Percentiles rank a stretch among this genome's conserved stretches.
These are phyloP conservation scores for Coniferiporia sulphurascens DNA, from an alignment of 1,284 basidiomycete species.

Conservation along the genomic window DNA sequence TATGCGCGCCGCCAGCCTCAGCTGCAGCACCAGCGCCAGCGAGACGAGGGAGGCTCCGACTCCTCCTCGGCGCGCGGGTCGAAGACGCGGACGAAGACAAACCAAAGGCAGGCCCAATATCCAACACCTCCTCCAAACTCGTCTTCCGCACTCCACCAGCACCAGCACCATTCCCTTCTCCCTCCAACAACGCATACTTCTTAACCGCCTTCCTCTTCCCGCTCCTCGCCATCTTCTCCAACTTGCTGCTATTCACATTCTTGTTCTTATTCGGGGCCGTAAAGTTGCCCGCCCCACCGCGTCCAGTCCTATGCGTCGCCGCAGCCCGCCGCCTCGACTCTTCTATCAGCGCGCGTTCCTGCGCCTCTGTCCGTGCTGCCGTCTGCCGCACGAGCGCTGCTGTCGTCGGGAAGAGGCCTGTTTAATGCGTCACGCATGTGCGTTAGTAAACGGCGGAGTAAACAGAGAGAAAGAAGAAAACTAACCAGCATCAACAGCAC, in stretches of 20 bases:
- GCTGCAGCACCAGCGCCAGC: not conserved
- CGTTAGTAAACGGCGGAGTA: not conserved
- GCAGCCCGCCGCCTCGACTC: slow-evolving; percentile 1
- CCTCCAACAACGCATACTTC: not conserved
- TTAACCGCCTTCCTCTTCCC: not conserved
- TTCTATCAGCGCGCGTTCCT: slow-evolving; percentile 10
- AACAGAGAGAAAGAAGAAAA: not conserved
- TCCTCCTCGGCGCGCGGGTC: not conserved
- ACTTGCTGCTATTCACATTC: not conserved
- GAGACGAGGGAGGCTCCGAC: not conserved
- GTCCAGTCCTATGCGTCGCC: not conserved
- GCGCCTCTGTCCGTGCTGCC: slow-evolving; percentile 1
- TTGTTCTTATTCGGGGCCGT: not conserved
- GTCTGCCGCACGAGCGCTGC: slow-evolving; percentile 5
- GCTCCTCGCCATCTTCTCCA: not conserved
- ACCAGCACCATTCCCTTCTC: not conserved
- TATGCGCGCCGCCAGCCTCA: not conserved
- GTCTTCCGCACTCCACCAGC: no score
- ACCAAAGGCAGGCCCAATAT: not conserved
- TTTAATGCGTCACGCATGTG: not conserved
- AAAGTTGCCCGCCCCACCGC: slow-evolving; percentile 12
- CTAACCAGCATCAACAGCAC: slow-evolving; percentile 9
- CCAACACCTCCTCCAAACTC: not conserved
- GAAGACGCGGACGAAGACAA: no score
- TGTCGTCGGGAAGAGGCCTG: slow-evolving; percentile 12